Evolutionary conservation across 768 basidiomycete genomes (phyloP).

Genomic region (Termitomyces bulborhizus): DNA sequence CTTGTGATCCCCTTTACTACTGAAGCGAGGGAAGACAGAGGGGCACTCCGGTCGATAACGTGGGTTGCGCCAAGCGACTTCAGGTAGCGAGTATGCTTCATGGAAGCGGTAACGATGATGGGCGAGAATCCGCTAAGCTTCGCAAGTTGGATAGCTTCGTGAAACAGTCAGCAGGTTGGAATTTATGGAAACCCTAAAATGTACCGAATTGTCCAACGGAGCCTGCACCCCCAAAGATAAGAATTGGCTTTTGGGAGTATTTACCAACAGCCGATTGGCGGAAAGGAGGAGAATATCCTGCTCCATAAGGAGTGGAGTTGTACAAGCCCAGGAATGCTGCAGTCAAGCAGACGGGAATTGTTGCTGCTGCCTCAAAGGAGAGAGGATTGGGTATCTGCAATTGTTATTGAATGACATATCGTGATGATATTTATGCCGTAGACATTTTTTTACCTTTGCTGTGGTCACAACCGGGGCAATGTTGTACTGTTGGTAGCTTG

Average conservation of each 20-base stretch:
- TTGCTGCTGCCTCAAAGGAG: constrained; percentile 36
- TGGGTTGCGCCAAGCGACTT: constrained; percentile 32
- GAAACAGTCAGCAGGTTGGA: neutral
- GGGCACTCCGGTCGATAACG: constrained; percentile 20
- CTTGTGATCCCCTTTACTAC: constrained; percentile 10
- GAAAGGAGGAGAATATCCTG: constrained; percentile 12
- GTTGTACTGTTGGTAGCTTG: constrained; percentile 29
- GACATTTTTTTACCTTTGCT: constrained; percentile 20
- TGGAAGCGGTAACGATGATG: constrained; percentile 30
- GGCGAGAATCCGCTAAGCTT: constrained; percentile 31
- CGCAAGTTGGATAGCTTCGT: constrained; percentile 34
- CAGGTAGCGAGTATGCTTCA: constrained; percentile 19
- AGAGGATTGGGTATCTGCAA: constrained; percentile 32
- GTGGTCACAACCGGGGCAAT: constrained; percentile 26
- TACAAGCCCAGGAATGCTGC: constrained; percentile 34
- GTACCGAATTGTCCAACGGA: constrained; percentile 18
- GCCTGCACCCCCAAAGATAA: constrained; percentile 18
- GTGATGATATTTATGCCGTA: constrained; percentile 2
- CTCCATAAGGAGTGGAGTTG: constrained; percentile 8
- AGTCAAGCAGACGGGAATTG: constrained; percentile 34
- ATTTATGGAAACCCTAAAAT: neutral
- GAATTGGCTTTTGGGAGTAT: constrained; percentile 12
- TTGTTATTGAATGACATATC: neutral
- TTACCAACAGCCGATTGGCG: constrained; percentile 3
- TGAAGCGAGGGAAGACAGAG: constrained; percentile 1